phyloP scores from a whole-genome alignment of 768 basidiomycete species.

The Boletus bicolor region DNA sequence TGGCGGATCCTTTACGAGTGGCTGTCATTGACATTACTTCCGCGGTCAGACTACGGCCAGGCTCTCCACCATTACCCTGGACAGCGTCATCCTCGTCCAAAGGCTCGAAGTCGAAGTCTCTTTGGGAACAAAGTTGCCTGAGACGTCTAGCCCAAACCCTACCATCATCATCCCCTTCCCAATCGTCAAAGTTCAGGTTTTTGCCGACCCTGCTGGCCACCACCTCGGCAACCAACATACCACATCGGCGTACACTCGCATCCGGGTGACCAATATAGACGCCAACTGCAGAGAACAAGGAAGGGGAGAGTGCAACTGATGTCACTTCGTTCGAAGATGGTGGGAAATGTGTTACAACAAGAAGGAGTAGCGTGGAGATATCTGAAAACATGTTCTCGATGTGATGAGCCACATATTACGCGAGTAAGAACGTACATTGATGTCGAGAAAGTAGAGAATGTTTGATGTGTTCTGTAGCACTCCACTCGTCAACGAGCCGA shows the following conservation, averaged over 20 bases:
- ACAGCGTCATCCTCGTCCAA: slow-evolving; percentile 11
- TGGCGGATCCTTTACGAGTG: not conserved
- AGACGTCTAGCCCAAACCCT: slow-evolving; percentile 63
- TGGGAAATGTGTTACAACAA: slow-evolving; percentile 60
- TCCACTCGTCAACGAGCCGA: slow-evolving; percentile 63
- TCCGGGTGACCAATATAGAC: slow-evolving; percentile 80
- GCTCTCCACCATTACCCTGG: slow-evolving; percentile 6
- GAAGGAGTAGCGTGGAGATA: slow-evolving; percentile 66
- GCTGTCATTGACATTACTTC: slow-evolving; percentile 4
- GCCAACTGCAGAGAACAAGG: slow-evolving; percentile 67
- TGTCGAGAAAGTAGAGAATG: slow-evolving; percentile 75
- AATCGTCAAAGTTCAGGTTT: slow-evolving; percentile 73
- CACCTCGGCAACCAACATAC: slow-evolving; percentile 90
- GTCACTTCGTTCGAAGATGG: slow-evolving; percentile 43
- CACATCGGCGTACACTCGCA: slow-evolving; percentile 72
- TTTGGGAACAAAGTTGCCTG: slow-evolving; percentile 46
- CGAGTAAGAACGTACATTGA: slow-evolving; percentile 53
- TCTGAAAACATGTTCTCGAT: slow-evolving; percentile 43
- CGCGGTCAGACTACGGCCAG: slow-evolving; percentile 13
- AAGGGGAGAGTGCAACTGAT: slow-evolving; percentile 49
- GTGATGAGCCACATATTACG: not conserved
- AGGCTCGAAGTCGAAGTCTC: slow-evolving; percentile 50
- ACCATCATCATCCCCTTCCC: slow-evolving; percentile 74
- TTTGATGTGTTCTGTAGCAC: slow-evolving; percentile 71
- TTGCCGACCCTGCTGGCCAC: slow-evolving; percentile 62